Percentiles rank a stretch among this genome's conserved stretches.
Conservation (phyloP, 1,284 basidiomycete genomes). For the Exobasidium cylindrosporum region DNA sequence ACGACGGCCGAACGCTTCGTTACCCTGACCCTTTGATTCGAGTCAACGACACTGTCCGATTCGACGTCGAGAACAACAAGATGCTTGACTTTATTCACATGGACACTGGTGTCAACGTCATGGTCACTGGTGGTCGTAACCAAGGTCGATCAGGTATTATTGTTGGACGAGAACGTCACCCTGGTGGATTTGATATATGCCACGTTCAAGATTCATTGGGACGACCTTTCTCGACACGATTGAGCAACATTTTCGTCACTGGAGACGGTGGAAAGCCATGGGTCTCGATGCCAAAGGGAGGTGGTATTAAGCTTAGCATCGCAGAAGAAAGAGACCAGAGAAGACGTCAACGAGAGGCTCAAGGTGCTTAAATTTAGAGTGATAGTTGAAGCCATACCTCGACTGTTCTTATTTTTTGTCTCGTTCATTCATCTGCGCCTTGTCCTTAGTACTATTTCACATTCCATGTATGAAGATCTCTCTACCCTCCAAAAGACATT, state of each 20-base stretch:
- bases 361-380: constrained; percentile 17
- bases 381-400: no score
- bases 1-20: constrained; percentile 98
- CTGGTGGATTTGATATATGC: constrained; percentile 82
- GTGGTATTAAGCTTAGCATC: constrained; percentile 80
- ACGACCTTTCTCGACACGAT: constrained; percentile 69
- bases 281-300: constrained; percentile 96
- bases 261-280: constrained; percentile 92
- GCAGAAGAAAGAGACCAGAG: constrained; percentile 58
- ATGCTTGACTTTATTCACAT: constrained; percentile 85
- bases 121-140: constrained; percentile 98
- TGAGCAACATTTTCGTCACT: constrained; percentile 96
- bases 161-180: constrained; percentile 91
- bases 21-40: constrained; percentile 95
- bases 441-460: background rate
- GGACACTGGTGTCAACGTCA: constrained; percentile 94
- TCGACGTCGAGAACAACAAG: constrained; percentile 91
- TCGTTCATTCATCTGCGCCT: background rate
- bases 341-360: constrained; percentile 43
- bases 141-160: constrained; percentile 98
- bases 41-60: constrained; percentile 98
- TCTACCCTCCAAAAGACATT: no score
- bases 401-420: no score
- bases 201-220: constrained; percentile 95
- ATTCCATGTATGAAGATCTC: background rate